Percentiles rank a stretch among this genome's conserved stretches.
Conservation (phyloP, 495 filamentous ascomycete species). For the Trichoderma parareesei region DNA sequence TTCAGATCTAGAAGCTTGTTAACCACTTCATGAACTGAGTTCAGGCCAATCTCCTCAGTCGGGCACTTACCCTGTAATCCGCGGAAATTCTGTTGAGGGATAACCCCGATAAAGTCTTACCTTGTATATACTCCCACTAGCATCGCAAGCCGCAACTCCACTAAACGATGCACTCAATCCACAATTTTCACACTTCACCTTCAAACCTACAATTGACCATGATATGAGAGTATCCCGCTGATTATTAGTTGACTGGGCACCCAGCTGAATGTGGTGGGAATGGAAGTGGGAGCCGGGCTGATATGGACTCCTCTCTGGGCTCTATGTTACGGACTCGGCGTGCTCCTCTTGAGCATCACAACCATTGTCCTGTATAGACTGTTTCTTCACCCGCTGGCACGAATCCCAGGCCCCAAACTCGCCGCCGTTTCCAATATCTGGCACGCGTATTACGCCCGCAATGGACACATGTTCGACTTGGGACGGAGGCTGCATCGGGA, state of each 20-base stretch:
- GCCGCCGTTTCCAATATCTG: conserved; percentile 33
- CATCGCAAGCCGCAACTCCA: too few species aligned
- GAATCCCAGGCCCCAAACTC: conserved; percentile 26
- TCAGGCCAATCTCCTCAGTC: too few species aligned
- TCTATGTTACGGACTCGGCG: not conserved
- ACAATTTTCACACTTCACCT: too few species aligned
- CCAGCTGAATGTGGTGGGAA: not conserved
- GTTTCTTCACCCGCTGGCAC: conserved; percentile 26
- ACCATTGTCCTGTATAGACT: conserved; percentile 18
- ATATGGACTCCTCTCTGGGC: not conserved
- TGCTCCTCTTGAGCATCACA: not conserved
- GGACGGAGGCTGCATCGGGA: conserved; percentile 34
- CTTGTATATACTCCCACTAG: too few species aligned
- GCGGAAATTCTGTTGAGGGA: too few species aligned
- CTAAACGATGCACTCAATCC: too few species aligned
- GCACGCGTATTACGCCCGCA: conserved; percentile 25
- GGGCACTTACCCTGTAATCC: too few species aligned
- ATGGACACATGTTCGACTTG: conserved; percentile 24
- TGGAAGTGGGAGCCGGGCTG: not conserved
- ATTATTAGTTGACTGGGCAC: not conserved
- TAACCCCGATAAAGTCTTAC: too few species aligned
- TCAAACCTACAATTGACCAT: too few species aligned
- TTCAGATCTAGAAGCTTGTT: too few species aligned
- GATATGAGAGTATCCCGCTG: too few species aligned
- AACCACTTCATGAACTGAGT: too few species aligned